Evolutionary conservation across 208 protist species (phyloP).

Genomic region (Wallacemonas collosoma): DNA sequence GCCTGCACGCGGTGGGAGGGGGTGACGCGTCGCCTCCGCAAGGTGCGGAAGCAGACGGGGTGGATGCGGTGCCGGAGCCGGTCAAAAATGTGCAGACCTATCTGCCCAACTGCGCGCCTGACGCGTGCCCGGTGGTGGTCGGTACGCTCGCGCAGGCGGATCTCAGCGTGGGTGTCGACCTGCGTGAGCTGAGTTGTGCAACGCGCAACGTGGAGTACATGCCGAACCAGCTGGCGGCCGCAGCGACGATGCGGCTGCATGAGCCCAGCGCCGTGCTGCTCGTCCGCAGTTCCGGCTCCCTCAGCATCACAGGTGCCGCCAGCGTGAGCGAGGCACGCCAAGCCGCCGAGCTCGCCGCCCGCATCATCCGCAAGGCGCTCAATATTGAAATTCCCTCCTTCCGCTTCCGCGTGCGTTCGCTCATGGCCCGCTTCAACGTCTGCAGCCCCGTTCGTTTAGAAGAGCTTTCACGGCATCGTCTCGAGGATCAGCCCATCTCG

Average conservation of each 20-base stretch:
- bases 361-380: conserved; percentile 86
- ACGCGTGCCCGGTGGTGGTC: conserved; percentile 78
- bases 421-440: conserved; percentile 83
- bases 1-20: not conserved
- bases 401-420: conserved; percentile 81
- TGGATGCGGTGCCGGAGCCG: conserved; percentile 24
- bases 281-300: conserved; percentile 75
- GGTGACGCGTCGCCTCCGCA: conserved; percentile 12
- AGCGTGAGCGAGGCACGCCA: conserved; percentile 80
- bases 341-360: conserved; percentile 83
- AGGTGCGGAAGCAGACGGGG: not conserved
- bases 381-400: conserved; percentile 57
- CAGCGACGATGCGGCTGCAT: conserved; percentile 83
- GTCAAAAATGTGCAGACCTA: conserved; percentile 56
- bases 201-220: conserved; percentile 89
- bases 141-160: conserved; percentile 75
- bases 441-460: conserved; percentile 82
- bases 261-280: conserved; percentile 74
- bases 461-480: conserved; percentile 55
- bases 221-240: conserved; percentile 56
- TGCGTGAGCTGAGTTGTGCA: conserved; percentile 79
- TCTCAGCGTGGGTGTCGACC: conserved; percentile 71
- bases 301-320: conserved; percentile 77
- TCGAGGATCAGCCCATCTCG: conserved; percentile 24
- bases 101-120: conserved; percentile 65